Evolutionary conservation across 139 green algal genomes (phyloP).

Genomic region (Haematococcus lacustris): DNA sequence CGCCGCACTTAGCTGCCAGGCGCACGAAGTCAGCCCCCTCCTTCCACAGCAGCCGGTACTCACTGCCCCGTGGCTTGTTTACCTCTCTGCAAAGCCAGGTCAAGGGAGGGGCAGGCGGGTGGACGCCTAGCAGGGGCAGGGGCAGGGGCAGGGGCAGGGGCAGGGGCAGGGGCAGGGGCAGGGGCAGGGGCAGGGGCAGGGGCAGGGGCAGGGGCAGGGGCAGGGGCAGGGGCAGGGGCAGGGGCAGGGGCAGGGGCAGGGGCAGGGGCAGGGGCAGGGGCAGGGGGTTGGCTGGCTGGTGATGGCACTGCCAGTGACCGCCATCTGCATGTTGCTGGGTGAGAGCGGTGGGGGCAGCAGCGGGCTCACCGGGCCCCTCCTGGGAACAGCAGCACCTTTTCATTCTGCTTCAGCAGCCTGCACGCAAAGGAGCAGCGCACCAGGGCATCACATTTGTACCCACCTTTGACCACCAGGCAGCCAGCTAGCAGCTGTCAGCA

Average conservation of each 20-base stretch:
- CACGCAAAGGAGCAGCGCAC: neutral
- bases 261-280: neutral
- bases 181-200: too few relatives aligned
- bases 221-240: neutral
- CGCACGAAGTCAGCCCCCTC: conserved; percentile 71
- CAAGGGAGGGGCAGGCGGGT: neutral
- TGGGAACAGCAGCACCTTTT: conserved; percentile 55
- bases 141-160: too few relatives aligned
- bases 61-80: conserved; percentile 34
- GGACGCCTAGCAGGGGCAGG: too few relatives aligned
- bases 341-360: neutral
- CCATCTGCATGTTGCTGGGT: neutral
- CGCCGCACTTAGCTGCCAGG: conserved; percentile 54
- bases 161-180: too few relatives aligned
- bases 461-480: too few relatives aligned
- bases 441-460: neutral
- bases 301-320: too few relatives aligned
- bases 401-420: conserved; percentile 41
- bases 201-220: too few relatives aligned
- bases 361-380: conserved; percentile 24
- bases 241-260: neutral
- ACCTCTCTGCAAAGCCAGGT: conserved; percentile 14
- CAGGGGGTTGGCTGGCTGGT: neutral
- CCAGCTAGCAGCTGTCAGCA: too few relatives aligned
- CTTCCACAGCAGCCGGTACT: conserved; percentile 77